Conservation (phyloP, 2,329 filamentous ascomycete species). For the Monosporascus sp. region DNA sequence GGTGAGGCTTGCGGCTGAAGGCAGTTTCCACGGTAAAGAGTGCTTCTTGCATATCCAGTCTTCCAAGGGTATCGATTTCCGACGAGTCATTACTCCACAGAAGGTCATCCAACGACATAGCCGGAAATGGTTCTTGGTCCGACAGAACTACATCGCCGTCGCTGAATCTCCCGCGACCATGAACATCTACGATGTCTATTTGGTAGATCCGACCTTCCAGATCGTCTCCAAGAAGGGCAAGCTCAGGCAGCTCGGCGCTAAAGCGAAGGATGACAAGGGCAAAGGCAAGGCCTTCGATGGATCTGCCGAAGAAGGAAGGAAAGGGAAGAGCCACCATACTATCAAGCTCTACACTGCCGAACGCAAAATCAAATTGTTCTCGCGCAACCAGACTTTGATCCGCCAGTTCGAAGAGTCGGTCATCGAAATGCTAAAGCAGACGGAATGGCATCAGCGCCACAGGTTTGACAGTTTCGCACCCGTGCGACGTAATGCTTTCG, state of each 20-base stretch:
- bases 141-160: conserved; percentile 95
- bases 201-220: conserved; percentile 86
- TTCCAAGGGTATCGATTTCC: conserved; percentile 80
- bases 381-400: conserved; percentile 82
- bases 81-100: conserved; percentile 70
- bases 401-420: conserved; percentile 94
- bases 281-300: conserved; percentile 30
- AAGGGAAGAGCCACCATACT: conserved; percentile 63
- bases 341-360: conserved; percentile 88
- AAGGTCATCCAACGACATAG: conserved; percentile 78
- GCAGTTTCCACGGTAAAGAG: conserved; percentile 96
- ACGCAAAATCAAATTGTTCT: conserved; percentile 83
- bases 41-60: conserved; percentile 90
- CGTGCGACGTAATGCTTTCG: conserved; percentile 78
- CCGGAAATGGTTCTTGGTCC: conserved; percentile 96
- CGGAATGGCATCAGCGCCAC: conserved; percentile 76
- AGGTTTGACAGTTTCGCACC: conserved; percentile 93
- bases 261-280: conserved; percentile 57
- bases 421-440: conserved; percentile 74
- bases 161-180: conserved; percentile 98
- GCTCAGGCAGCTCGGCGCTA: conserved; percentile 46
- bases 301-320: conserved; percentile 15
- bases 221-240: conserved; percentile 68
- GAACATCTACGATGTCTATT: conserved; percentile 97
- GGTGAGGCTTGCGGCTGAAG: conserved; percentile 88